Base-by-base conservation (phyloP, 2,329 filamentous ascomycete genomes). In the Arthrobotrys sphaeroides region DNA sequence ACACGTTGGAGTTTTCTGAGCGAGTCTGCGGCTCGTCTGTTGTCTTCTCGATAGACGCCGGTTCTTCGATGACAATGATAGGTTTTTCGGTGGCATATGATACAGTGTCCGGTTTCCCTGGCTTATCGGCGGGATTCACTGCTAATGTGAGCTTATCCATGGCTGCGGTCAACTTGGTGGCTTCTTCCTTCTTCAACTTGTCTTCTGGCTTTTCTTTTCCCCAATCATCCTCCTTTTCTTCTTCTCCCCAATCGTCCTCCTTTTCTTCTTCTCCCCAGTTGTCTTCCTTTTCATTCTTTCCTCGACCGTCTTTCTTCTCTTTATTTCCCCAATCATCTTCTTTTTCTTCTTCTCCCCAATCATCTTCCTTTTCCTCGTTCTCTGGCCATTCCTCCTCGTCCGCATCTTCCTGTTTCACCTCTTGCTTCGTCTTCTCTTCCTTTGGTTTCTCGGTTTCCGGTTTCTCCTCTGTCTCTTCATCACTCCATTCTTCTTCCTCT, bases 301-400 rank as follows among this genome's bases (percentile, higher is more conserved):
- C n/a, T n/a, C n/a, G n/a, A n/a, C n/a, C n/a, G n/a, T n/a, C n/a
- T n/a, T n/a, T n/a, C n/a, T n/a, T n/a, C n/a, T n/a, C n/a, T n/a
- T n/a, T n/a, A n/a, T n/a, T n/a, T 36, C 33, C 51, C n/a, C 33
- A 26, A 2, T 57, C 16, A 33, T 57, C 51, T 6, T 28, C 28
- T 18, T 57, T 16, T 38, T 43, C 47, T 2, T 31, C 31, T 42
- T 51, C 60, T 65, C 22, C 43, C 31, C 38, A 38, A 24, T 69
- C 42, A 16, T 59, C 45, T n/a, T 49, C 49, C 45, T 61, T 36
- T 33, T 40, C 36, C 12, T 49, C 26, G 6, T 28, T 13, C 9
- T 31, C 26, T 49, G 20, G 28, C 26, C 36, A 33, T 33, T 60
- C 40, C 24, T 59, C 45, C 28, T 49, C 38, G n/a, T n/a, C n/a